Evolutionary conservation across 768 basidiomycete species (phyloP).

Genomic region (Leccinum rimulosum): DNA sequence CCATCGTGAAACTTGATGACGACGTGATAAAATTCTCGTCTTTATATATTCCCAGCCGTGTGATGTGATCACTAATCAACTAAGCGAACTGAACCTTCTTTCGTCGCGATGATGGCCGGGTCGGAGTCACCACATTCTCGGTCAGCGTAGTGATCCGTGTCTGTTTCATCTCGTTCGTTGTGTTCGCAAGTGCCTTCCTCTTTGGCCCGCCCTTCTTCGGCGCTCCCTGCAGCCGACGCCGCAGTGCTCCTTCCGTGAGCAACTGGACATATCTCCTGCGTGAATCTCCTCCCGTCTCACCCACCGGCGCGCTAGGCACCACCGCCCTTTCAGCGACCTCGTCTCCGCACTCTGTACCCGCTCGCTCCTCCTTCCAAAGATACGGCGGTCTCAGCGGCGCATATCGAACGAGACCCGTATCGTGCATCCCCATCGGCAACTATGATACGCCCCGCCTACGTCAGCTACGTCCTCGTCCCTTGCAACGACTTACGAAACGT

Average conservation of each 20-base stretch:
- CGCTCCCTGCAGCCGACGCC: neutral
- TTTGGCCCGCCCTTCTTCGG: neutral
- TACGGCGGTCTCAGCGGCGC: neutral
- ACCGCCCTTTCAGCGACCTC: neutral
- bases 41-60: neutral
- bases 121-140: neutral
- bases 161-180: neutral
- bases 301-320: neutral
- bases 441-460: neutral
- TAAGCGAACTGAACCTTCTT: neutral
- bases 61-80: neutral
- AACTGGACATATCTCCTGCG: neutral
- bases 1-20: constrained; percentile 29
- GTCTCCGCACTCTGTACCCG: neutral
- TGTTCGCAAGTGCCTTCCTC: neutral
- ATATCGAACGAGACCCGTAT: neutral
- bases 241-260: neutral
- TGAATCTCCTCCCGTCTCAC: neutral
- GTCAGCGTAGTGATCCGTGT: neutral
- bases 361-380: neutral
- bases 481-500: neutral
- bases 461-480: neutral
- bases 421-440: neutral
- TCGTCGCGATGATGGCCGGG: neutral
- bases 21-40: neutral